Evolutionary conservation across 768 basidiomycete genomes (phyloP).

Genomic region (Trametes meyenii): DNA sequence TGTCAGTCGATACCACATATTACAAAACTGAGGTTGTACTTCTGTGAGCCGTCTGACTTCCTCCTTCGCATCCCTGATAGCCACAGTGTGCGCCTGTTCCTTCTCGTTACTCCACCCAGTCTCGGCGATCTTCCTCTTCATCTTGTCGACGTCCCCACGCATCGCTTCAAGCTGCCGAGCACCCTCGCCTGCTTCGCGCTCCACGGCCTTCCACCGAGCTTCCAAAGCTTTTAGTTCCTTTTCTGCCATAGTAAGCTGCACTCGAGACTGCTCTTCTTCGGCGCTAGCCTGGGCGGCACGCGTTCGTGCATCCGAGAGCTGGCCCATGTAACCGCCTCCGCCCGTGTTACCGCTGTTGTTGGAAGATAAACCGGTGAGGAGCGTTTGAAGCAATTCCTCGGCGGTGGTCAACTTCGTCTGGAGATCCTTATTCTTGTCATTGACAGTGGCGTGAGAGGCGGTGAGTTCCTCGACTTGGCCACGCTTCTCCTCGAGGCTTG

Average conservation of each 20-base stretch:
- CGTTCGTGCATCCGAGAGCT: slow-evolving; percentile 83
- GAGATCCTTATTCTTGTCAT: slow-evolving; percentile 65
- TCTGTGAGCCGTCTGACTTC: slow-evolving; percentile 62
- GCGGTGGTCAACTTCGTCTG: slow-evolving; percentile 65
- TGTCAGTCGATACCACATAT: slow-evolving; percentile 1
- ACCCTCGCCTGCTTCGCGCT: slow-evolving; percentile 81
- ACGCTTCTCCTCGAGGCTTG: slow-evolving; percentile 60
- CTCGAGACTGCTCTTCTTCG: slow-evolving; percentile 81
- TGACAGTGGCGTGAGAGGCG: slow-evolving; percentile 59
- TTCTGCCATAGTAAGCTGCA: slow-evolving; percentile 75
- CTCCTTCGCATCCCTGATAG: slow-evolving; percentile 53
- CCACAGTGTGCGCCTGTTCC: slow-evolving; percentile 59
- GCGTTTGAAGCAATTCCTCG: slow-evolving; percentile 93
- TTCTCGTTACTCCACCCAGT: slow-evolving; percentile 80
- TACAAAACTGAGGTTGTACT: slow-evolving; percentile 43
- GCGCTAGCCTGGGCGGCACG: slow-evolving; percentile 75
- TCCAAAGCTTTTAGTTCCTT: slow-evolving; percentile 81
- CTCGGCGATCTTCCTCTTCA: slow-evolving; percentile 53
- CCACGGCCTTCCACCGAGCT: slow-evolving; percentile 77
- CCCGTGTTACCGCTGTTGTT: slow-evolving; percentile 64
- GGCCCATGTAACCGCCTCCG: slow-evolving; percentile 96
- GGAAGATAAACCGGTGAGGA: slow-evolving; percentile 89
- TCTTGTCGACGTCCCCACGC: slow-evolving; percentile 58
- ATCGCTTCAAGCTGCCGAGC: slow-evolving; percentile 65
- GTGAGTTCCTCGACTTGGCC: slow-evolving; percentile 58